These are phyloP conservation scores for Pleurotus djamor DNA, from an alignment of 768 basidiomycete species.

Conservation along the genomic window DNA sequence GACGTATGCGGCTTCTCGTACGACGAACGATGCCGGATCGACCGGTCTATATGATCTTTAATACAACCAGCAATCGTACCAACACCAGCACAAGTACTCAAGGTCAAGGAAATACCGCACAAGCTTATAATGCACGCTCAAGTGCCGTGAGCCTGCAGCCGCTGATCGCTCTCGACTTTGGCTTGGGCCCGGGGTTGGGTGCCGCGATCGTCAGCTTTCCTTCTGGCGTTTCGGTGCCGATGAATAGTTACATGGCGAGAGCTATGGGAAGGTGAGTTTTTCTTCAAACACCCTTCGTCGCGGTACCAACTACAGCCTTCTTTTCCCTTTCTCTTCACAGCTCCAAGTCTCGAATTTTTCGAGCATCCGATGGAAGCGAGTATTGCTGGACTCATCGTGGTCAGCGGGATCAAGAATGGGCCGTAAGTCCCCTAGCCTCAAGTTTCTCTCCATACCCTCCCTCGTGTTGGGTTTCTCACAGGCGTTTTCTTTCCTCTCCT, in stretches of 20 bases:
- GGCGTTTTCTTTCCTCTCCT: slow-evolving; percentile 15
- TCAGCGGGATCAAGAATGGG: slow-evolving; percentile 58
- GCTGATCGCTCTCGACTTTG: slow-evolving; percentile 49
- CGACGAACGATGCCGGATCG: slow-evolving; percentile 46
- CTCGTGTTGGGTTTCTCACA: slow-evolving; percentile 16
- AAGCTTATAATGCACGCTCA: slow-evolving; percentile 2
- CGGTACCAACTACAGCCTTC: not conserved
- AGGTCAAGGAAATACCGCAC: too few species aligned
- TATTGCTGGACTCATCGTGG: slow-evolving; percentile 59
- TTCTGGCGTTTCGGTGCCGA: slow-evolving; percentile 30
- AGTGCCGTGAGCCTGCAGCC: slow-evolving; percentile 22
- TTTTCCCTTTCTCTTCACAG: slow-evolving; percentile 21
- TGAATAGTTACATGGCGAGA: slow-evolving; percentile 53
- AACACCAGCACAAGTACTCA: slow-evolving; percentile 14
- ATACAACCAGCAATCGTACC: slow-evolving; percentile 24
- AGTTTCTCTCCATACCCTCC: not conserved
- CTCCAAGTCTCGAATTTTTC: slow-evolving; percentile 47
- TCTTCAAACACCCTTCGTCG: not conserved
- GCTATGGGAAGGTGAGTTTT: slow-evolving; percentile 36
- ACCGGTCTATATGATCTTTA: slow-evolving; percentile 53
- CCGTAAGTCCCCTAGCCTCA: slow-evolving; percentile 35
- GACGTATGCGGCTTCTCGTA: slow-evolving; percentile 50
- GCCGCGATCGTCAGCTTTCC: slow-evolving; percentile 47
- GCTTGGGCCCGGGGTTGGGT: slow-evolving; percentile 38
- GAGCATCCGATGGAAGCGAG: slow-evolving; percentile 55